Percentiles rank a stretch among this genome's conserved stretches.
Evolutionary conservation across 805 yeast genomes (phyloP).

Genomic region (Candida morakotiae): DNA sequence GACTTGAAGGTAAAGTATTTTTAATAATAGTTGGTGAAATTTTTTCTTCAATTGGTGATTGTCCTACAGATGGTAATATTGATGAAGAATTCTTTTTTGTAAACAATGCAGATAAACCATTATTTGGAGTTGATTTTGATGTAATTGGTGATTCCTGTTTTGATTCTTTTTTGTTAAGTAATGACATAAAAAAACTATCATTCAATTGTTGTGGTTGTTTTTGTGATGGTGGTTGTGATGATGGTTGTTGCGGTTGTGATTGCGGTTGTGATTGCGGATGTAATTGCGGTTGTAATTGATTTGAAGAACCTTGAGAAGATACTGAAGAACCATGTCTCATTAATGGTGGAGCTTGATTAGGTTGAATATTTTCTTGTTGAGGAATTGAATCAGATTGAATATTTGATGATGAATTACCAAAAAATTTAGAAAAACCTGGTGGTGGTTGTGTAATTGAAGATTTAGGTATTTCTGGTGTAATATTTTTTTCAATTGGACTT

Average conservation of each 20-base stretch:
- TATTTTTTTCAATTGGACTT: neutral
- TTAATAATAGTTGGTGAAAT: conserved; percentile 1
- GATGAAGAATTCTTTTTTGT: neutral
- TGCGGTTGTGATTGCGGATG: conserved; percentile 5
- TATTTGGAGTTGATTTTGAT: neutral
- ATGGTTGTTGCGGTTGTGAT: neutral
- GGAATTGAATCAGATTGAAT: neutral
- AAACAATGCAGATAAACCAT: conserved; percentile 7
- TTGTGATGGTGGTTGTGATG: conserved; percentile 5
- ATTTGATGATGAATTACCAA: neutral
- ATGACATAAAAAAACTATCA: conserved; percentile 46
- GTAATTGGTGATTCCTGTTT: neutral
- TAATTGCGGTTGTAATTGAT: no score
- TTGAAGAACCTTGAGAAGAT: conserved; percentile 7
- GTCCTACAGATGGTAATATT: neutral
- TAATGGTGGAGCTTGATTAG: conserved; percentile 1
- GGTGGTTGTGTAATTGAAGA: conserved; percentile 5
- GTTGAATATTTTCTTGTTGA: conserved; percentile 1
- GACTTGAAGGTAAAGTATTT: neutral
- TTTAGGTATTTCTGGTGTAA: neutral
- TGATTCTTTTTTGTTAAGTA: conserved; percentile 33
- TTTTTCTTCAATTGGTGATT: neutral
- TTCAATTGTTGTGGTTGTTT: conserved; percentile 17
- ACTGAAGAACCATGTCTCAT: conserved; percentile 2
- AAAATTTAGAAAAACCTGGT: conserved; percentile 10